Evolutionary conservation across 345 rosid genomes (phyloP), one percentile per base, ranked within the genome.

Genomic region (Rhizophora apiculata): DNA sequence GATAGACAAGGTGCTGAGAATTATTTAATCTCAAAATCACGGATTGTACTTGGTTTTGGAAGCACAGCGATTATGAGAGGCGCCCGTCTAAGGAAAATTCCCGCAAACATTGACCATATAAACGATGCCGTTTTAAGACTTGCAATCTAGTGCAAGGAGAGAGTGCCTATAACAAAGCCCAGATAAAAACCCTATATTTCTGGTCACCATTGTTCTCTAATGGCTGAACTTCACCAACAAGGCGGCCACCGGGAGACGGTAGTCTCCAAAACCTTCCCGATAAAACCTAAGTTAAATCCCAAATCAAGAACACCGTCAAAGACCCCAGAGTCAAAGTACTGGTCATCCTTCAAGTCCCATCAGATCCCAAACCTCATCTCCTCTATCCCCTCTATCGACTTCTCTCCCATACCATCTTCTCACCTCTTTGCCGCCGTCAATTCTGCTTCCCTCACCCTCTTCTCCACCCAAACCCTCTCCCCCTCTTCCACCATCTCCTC

Each of bases 321-420:
- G 71, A 82, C 92, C 49, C 84, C 91, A 5, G 97, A 95, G 61
- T 92, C 96, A 4, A 85, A 88, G 68, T 88, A 56, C 31, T 56
- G 60, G 60, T 82, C 96, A 58, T 92, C 99, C 67, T 91, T 89
- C 88, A 92, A 92, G 78, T 79, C 85, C 68, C 85, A 78, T 24
- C 74, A 82, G 56, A 62, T 87, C 77, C 74, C 83, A 2, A 77
- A 81, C 63, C 86, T 89, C 51, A 60, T 83, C 39, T 89, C 92
- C 26, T 80, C 92, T 8, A 64, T 85, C 62, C 76, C 90, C 36
- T 89, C 93, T 59, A 37, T 95, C 51, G 68, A 80, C 27, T 95
- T 89, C 88, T 92, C 99, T 57, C 91, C 91, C 3, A 53, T 56
- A 13, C 55, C 83, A 1, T 83, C 95, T 39, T 81, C 85, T 51